Percentiles rank a stretch among this genome's conserved stretches.
These are phyloP conservation scores for Mycena belliarum DNA, from an alignment of 768 basidiomycete species.

Conservation along the genomic window DNA sequence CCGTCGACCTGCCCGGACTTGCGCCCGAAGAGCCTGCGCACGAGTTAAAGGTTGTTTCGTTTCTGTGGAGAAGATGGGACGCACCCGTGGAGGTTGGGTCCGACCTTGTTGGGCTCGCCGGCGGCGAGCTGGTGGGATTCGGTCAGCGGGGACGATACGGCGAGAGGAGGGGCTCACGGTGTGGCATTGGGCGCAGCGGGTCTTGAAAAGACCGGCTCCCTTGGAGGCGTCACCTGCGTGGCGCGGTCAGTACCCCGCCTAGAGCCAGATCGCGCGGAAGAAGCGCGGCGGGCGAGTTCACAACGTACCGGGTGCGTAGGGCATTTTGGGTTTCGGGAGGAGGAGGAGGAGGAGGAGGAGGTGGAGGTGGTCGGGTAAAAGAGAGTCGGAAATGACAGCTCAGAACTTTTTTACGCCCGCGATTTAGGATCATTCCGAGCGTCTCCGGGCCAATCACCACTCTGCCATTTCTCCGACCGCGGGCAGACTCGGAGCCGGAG, in stretches of 20 bases:
- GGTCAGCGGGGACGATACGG: background rate
- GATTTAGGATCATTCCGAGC: background rate
- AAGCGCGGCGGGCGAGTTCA: no score
- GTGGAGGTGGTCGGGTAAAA: no score
- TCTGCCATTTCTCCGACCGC: background rate
- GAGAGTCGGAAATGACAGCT: background rate
- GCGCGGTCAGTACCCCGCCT: background rate
- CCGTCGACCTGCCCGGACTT: conserved; percentile 84
- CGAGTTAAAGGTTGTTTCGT: background rate
- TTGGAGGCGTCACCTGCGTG: conserved; percentile 76
- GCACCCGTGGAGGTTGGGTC: conserved; percentile 93
- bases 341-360: background rate
- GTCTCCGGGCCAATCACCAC: background rate
- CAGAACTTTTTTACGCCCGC: conserved; percentile 1
- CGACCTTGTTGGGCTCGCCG: conserved; percentile 85
- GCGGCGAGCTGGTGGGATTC: conserved; percentile 43
- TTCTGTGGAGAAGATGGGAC: conserved; percentile 27
- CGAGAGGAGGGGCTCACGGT: conserved; percentile 39
- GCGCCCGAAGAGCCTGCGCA: conserved; percentile 73
- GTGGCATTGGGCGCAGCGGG: conserved; percentile 94
- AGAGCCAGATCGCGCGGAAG: no score
- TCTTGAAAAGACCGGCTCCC: conserved; percentile 97
- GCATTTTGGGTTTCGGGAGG: conserved; percentile 7
- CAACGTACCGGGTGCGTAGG: conserved; percentile 8
- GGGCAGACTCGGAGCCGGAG: background rate